Base-by-base conservation (phyloP, 169 alveolate species). In the Cryptosporidium xiaoi region DNA sequence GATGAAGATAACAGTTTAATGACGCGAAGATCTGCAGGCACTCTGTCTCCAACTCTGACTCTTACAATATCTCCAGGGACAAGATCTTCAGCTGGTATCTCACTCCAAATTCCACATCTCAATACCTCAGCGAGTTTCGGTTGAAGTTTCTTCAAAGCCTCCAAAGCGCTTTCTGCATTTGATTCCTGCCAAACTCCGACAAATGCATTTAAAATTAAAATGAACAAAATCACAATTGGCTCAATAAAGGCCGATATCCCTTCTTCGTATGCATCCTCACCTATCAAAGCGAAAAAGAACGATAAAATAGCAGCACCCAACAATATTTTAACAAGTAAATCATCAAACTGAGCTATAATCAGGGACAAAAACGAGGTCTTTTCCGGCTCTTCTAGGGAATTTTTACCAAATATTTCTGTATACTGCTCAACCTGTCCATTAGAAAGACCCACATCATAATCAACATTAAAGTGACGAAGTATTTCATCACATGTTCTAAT, bases 121-220 rank as follows among this genome's bases (percentile, higher is more conserved):
- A 96, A 91, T 1, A 95, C 96, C 34, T 91, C 95, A 8, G 98
- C 98, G 65, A 93, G 92, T 13, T 96, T 94, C 0, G 99, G 99
- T 66, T 97, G 98, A 71, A 95, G 95, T 90, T 93, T 92, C 92
- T 97, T 98, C 66, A 98, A 85, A 6, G 99, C 99, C 44, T 96
- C 99, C 83, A 97, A 90, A 20, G 99, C 99, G 82, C 95, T 94
- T 91, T 98, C 99, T 10, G 99, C 99, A 77, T 97, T 96, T 65
- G 98, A 91, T 90, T 98, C 99, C 92, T 98, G 99, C 98, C 98
- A 96, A 29, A 97, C 99, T 0, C 99, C 99, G 20, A 98, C 99
- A 12, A 95, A 91, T 1, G 99, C 99, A 92, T 97, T 98, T 13
- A 96, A 93, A 13, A 98, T 89, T 51, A 98, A 93, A 29, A 98